Base-by-base conservation (phyloP, 345 rosid genomes). In the Murraya koenigii region DNA sequence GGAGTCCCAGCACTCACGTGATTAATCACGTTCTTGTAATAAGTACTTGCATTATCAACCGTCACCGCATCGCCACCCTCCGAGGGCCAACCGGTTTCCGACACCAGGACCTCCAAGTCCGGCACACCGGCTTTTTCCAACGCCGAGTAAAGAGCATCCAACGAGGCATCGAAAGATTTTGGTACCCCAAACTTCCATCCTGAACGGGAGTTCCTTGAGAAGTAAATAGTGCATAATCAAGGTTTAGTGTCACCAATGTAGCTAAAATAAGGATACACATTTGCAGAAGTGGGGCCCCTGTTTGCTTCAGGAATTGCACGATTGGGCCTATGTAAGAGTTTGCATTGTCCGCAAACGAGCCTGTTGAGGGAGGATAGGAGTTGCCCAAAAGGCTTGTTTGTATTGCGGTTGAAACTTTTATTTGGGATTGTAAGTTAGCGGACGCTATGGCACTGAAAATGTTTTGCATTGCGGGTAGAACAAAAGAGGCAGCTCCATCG, bases 1-100 rank as follows among this genome's bases (percentile, higher is more conserved):
- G 88, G 90, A 4, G 85, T 85, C 75, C 87, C 86, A 8, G 14
- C 14, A 10, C 63, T 77, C 32, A 82, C 84, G 39, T 80, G 89
- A 5, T 26, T 15, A 5, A 87, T 72, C 78, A 81, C 23, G 6
- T 84, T 80, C 1, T 49, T 25, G 9, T 65, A 58, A 59, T 83
- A 86, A 59, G 86, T 81, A 6, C 47, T 32, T 22, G 83, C 85
- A 30, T 81, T 83, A 3, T 71, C 75, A 1, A 49, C 15, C 22
- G 82, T 67, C 1, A 83, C 79, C 0, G 70, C 77, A 47, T 63
- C 60, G 0, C 78, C 80, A 0, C 84, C 86, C 0, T 28, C 81
- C 0, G 84, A 82, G 0, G 86, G 83, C 88, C 86, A 86, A 5
- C 86, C 85, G 14, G 76, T 83, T 59, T 83, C 82, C 5, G 83